phyloP scores from a whole-genome alignment of 2,329 filamentous ascomycete species.

The Orbilia quercus region DNA sequence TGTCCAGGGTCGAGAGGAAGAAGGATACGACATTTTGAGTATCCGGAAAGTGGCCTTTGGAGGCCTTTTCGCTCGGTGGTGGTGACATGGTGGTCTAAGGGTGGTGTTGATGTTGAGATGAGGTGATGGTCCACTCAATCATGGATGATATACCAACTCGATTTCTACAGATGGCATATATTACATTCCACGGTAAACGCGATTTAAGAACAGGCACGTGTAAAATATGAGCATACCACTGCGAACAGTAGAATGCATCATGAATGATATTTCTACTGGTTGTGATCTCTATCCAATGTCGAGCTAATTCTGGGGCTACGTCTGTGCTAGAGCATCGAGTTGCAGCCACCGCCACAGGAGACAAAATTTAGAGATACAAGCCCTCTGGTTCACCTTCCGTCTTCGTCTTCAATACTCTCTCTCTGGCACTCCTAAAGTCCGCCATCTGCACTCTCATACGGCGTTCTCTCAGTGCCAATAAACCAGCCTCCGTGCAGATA shows the following conservation, averaged over 20 bases:
- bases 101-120: neutral
- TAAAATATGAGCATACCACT: neutral
- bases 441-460: slow-evolving; percentile 99
- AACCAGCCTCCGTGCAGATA: slow-evolving; percentile 95
- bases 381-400: slow-evolving; percentile 98
- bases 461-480: slow-evolving; percentile 91
- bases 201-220: neutral
- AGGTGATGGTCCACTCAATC: too few relatives aligned
- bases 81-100: slow-evolving; percentile 14
- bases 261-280: slow-evolving; percentile 1
- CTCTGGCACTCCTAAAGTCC: slow-evolving; percentile 90
- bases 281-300: slow-evolving; percentile 21
- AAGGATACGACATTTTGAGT: slow-evolving; percentile 51
- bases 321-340: slow-evolving; percentile 13
- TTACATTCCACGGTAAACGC: slow-evolving; percentile 5
- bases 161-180: neutral
- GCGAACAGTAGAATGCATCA: neutral
- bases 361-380: slow-evolving; percentile 84
- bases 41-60: slow-evolving; percentile 8
- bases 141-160: slow-evolving; percentile 4
- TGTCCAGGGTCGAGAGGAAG: slow-evolving; percentile 31
- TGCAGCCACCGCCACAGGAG: slow-evolving; percentile 1
- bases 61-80: neutral
- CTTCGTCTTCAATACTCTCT: slow-evolving; percentile 97
- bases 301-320: slow-evolving; percentile 13